Conservation (phyloP, 2,329 filamentous ascomycete genomes). For the Gliomastix tumulicola region DNA sequence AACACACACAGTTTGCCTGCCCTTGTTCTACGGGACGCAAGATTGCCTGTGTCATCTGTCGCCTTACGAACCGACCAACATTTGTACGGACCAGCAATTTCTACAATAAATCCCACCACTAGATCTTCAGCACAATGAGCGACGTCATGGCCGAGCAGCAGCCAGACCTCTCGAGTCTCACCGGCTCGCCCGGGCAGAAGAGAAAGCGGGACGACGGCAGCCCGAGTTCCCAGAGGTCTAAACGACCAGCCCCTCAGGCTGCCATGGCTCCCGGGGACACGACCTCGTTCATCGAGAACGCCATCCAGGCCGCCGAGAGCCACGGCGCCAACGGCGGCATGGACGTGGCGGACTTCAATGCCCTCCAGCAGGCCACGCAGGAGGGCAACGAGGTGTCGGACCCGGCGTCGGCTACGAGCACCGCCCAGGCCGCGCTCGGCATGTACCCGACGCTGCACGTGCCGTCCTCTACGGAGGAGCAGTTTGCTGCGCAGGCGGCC, state of each 20-base stretch:
- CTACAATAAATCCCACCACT: no score
- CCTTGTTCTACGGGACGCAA: no score
- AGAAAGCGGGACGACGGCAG: conserved; percentile 47
- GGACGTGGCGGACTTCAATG: conserved; percentile 47
- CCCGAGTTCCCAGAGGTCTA: conserved; percentile 40
- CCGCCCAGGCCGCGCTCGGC: conserved; percentile 50
- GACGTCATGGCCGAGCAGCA: conserved; percentile 39
- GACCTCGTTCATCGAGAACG: conserved; percentile 47
- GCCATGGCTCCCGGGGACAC: conserved; percentile 36
- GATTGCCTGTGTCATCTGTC: no score
- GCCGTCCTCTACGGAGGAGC: conserved; percentile 50
- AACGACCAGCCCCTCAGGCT: conserved; percentile 36
- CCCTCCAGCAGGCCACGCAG: conserved; percentile 45
- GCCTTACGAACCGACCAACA: no score
- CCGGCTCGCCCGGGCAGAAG: conserved; percentile 41
- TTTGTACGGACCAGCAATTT: no score
- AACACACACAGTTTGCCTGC: no score
- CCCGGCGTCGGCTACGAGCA: conserved; percentile 45
- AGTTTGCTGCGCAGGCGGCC: conserved; percentile 46
- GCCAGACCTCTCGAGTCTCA: conserved; percentile 34
- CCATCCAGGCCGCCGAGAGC: conserved; percentile 33
- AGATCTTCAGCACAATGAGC: conserved; percentile 29
- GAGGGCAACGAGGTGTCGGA: conserved; percentile 21
- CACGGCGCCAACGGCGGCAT: conserved; percentile 30
- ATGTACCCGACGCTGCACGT: conserved; percentile 56